phyloP scores from a whole-genome alignment of 2,329 filamentous ascomycete genomes.

The Coniochaeta sp. region DNA sequence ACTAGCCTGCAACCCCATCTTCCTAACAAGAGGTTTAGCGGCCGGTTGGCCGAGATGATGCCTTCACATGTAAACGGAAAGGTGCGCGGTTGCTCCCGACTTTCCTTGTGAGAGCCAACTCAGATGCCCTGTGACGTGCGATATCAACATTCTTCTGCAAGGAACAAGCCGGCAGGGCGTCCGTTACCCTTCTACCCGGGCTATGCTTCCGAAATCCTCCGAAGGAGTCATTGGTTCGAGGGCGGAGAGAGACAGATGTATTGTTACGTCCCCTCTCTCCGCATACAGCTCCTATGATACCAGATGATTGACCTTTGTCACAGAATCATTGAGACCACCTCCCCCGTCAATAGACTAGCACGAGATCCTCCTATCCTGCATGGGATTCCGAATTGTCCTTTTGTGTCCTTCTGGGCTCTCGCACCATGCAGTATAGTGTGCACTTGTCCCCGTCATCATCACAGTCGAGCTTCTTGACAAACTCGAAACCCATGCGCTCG shows the following conservation, averaged over 20 bases:
- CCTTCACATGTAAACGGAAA: not conserved
- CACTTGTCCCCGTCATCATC: conserved; percentile 52
- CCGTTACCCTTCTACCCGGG: not conserved
- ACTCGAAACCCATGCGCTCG: conserved; percentile 58
- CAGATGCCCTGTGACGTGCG: not conserved
- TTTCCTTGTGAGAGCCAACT: not conserved
- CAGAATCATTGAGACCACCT: not conserved
- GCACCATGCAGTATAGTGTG: conserved; percentile 41
- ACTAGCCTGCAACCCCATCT: not conserved
- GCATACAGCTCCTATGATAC: not conserved
- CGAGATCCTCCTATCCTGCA: not conserved
- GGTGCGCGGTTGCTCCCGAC: not conserved
- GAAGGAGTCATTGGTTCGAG: not conserved
- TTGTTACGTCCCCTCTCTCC: no score
- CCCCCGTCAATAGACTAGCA: not conserved
- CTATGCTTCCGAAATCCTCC: not conserved
- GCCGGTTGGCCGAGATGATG: not conserved
- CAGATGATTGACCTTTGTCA: not conserved
- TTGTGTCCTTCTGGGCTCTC: conserved; percentile 24
- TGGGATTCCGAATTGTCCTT: not conserved
- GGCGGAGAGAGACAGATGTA: no score
- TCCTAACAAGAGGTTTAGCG: not conserved
- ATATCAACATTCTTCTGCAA: not conserved
- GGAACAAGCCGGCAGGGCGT: not conserved
- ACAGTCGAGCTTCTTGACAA: conserved; percentile 59